Base-by-base conservation (phyloP, 352 stramenopile genomes). In the Phytophthora quininea region DNA sequence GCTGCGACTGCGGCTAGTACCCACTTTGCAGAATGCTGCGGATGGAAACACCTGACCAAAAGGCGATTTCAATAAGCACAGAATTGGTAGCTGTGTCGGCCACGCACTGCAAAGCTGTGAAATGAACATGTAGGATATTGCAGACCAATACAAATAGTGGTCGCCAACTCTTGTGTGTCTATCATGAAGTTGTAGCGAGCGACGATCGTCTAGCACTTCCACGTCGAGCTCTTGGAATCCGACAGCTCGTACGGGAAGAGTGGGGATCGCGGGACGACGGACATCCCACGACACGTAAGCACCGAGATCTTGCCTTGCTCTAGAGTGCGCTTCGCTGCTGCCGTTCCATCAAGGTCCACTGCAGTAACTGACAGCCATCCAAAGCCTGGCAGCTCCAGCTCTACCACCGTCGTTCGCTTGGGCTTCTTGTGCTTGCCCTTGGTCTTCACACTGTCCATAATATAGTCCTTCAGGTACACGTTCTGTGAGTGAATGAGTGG, bases 241-340 rank as follows among this genome's bases (percentile, higher is more conserved):
- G 88, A 94, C 69, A 96, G 71, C 62, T 96, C 88, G 58, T 80
- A 94, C 14, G 88, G 88, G 59, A 94, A 94, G 8, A 96, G 73
- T 40, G 88, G 82, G 40, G 71, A 33, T 12, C 88, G 86, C 7
- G 84, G 80, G 11, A 76, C 58, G 38, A 92, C 83, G 0, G 74
- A 70, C 30, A 96, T 59, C 1, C 88, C 86, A 24, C 81, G 75
- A 43, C 82, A 92, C 9, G 84, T 89, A 54, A 76, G 79, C 5
- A 96, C 64, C 11, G 78, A 71, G 62, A 96, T 83, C 46, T 84
- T 89, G 10, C 62, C 84, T 19, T 88, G 68, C 9, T 67, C 60
- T 24, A 96, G 77, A 30, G 88, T 96, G 47, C 80, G 77, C 58
- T 85, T 71, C 15, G 84, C 78, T n/a, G 83, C 71, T 9, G 66